A percentile compares a stretch with the other conserved stretches of the same genome.
These are phyloP conservation scores for Eucalyptus erythrocorys DNA, from an alignment of 345 rosid genomes.

Conservation along the genomic window DNA sequence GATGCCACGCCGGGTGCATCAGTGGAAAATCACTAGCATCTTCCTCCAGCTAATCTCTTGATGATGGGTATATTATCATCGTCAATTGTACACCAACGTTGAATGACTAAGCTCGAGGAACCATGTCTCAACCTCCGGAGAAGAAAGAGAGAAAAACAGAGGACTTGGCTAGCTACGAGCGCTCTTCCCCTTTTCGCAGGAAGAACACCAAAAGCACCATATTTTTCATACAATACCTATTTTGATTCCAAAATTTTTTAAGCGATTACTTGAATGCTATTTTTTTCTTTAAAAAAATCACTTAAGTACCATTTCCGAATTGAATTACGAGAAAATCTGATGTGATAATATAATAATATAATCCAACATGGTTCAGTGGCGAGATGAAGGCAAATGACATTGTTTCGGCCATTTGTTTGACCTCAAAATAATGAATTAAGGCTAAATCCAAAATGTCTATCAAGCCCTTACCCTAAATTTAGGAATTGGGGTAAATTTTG, in stretches of 20 bases:
- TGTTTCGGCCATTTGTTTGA: neutral
- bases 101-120: neutral
- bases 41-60: neutral
- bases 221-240: neutral
- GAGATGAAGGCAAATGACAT: neutral
- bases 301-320: neutral
- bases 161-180: neutral
- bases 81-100: neutral
- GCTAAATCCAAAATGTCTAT: neutral
- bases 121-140: neutral
- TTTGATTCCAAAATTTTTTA: rapidly evolving
- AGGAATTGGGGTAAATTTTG: neutral
- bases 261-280: neutral
- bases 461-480: neutral
- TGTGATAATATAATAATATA: neutral
- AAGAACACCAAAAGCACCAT: neutral
- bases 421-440: neutral
- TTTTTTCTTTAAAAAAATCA: neutral
- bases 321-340: neutral
- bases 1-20: neutral
- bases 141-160: neutral
- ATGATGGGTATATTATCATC: too few relatives aligned
- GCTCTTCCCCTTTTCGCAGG: neutral
- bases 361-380: neutral
- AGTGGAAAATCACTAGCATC: neutral